Percentiles rank a stretch among this genome's conserved stretches.
Evolutionary conservation across 2,329 filamentous ascomycete species (phyloP).

Genomic region (Venturia effusa): DNA sequence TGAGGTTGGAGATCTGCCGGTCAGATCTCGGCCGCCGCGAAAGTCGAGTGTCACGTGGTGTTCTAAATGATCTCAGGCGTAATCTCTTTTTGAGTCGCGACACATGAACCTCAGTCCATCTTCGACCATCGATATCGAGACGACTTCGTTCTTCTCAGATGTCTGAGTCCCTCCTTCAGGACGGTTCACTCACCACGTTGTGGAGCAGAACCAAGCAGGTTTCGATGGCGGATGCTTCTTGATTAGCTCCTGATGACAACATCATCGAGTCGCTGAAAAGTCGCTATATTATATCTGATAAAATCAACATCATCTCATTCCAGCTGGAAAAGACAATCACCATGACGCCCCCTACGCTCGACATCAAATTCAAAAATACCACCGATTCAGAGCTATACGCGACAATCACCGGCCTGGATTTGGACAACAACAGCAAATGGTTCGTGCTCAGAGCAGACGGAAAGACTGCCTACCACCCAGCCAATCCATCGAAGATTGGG

Average conservation of each 20-base stretch:
- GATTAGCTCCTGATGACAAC: background rate
- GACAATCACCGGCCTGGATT: slow-evolving; percentile 57
- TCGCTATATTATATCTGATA: background rate
- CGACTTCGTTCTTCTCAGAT: background rate
- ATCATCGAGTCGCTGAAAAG: background rate
- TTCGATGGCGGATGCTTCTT: background rate
- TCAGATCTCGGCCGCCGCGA: no score
- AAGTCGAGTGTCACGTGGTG: no score
- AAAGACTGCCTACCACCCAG: slow-evolving; percentile 52
- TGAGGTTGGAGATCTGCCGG: no score
- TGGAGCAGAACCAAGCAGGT: background rate
- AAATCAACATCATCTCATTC: background rate
- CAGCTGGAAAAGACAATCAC: background rate
- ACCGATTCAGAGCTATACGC: slow-evolving; percentile 50
- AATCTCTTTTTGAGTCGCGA: no score
- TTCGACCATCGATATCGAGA: background rate
- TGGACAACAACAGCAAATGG: slow-evolving; percentile 48
- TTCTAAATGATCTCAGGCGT: no score
- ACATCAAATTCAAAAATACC: slow-evolving; percentile 45
- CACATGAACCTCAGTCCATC: no score
- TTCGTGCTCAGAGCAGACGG: slow-evolving; percentile 58
- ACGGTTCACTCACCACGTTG: background rate
- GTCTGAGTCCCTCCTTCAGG: background rate
- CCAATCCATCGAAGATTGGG: slow-evolving; percentile 42
- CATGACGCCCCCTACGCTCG: background rate